Evolutionary conservation across 352 stramenopile genomes (phyloP).

Genomic region (Globisporangium radiosum): DNA sequence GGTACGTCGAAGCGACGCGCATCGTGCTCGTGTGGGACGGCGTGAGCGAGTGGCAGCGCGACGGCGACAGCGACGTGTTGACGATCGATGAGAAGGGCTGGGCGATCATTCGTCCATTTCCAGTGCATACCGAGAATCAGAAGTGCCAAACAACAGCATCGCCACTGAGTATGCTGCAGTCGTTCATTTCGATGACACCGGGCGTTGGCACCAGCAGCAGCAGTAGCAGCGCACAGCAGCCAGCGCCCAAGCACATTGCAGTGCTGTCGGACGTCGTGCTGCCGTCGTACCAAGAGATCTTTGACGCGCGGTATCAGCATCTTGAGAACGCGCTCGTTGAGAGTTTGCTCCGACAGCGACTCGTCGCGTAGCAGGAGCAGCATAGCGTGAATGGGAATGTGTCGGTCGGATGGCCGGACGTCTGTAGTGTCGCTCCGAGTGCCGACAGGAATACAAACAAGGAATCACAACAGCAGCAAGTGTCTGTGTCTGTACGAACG

Average conservation of each 20-base stretch:
- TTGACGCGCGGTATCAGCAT: slow-evolving; percentile 8
- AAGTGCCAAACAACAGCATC: neutral
- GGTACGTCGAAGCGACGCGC: slow-evolving; percentile 4
- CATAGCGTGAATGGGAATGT: too few species aligned
- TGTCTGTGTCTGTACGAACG: too few species aligned
- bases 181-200: slow-evolving; percentile 9
- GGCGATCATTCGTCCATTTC: slow-evolving; percentile 5
- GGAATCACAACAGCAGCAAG: too few species aligned
- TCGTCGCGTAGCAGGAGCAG: neutral
- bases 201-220: neutral
- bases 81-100: slow-evolving; percentile 12
- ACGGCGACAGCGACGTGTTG: slow-evolving; percentile 3
- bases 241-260: slow-evolving; percentile 3
- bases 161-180: slow-evolving; percentile 8
- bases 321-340: slow-evolving; percentile 16
- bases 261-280: slow-evolving; percentile 10
- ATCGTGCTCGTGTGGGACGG: slow-evolving; percentile 10
- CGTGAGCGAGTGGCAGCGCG: slow-evolving; percentile 6
- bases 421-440: too few species aligned
- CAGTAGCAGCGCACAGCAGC: neutral
- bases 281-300: slow-evolving; percentile 7
- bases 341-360: neutral
- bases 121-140: neutral
- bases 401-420: too few species aligned
- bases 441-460: too few species aligned